A percentile compares a stretch with the other conserved stretches of the same genome.
phyloP scores from a whole-genome alignment of 73 alveolate genomes.

The Paramecium sexaurelia region DNA sequence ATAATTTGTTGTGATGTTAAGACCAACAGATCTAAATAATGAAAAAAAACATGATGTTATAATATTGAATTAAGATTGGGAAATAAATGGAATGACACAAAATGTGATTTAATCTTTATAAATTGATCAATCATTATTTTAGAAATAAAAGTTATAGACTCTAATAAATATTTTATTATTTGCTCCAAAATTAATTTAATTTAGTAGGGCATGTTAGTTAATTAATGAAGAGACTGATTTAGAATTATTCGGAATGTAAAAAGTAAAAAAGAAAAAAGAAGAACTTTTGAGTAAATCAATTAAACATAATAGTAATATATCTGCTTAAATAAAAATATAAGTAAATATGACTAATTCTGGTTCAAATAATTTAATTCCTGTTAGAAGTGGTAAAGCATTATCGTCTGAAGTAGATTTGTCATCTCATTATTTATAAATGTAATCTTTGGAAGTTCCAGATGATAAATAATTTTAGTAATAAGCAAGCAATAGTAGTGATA shows the following conservation, averaged over 20 bases:
- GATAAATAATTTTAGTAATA: not conserved
- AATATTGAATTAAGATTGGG: slow-evolving; percentile 62
- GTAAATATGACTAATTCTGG: not conserved
- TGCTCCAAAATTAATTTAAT: slow-evolving; percentile 31
- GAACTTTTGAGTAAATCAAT: not conserved
- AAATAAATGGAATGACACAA: slow-evolving; percentile 54
- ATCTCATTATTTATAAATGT: not conserved
- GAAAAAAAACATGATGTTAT: slow-evolving; percentile 50
- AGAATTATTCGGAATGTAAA: slow-evolving; percentile 15
- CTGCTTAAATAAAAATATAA: not conserved
- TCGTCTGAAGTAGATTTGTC: not conserved
- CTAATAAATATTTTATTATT: not conserved
- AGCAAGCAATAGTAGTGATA: not conserved
- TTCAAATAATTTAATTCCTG: not conserved
- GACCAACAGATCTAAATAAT: slow-evolving; percentile 49
- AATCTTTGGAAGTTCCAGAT: slow-evolving; percentile 2
- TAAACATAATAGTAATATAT: not conserved
- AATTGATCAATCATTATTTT: not conserved
- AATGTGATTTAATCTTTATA: slow-evolving; percentile 34
- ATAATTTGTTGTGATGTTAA: slow-evolving; percentile 53
- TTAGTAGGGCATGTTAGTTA: not conserved
- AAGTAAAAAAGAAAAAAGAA: not conserved
- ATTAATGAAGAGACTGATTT: slow-evolving; percentile 27
- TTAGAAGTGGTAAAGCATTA: not conserved
- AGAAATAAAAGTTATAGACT: not conserved